These are phyloP conservation scores for Fusarium sublunatum DNA, from an alignment of 2,329 filamentous ascomycete species.

Conservation along the genomic window DNA sequence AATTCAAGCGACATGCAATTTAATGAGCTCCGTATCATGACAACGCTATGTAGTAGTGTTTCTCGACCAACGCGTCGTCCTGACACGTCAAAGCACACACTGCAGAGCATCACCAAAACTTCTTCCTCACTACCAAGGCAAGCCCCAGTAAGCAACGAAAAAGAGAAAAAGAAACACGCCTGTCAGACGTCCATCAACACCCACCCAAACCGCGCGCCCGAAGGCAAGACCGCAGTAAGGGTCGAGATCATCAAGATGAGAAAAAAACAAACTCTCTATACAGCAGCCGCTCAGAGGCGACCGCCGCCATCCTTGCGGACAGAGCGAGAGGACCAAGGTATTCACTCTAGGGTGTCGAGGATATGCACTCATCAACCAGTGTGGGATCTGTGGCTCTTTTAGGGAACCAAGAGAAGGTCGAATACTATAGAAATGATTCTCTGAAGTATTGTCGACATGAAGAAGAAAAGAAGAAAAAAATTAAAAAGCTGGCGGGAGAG, in stretches of 20 bases:
- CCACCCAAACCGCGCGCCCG: conserved; percentile 82
- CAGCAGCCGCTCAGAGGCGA: conserved; percentile 56
- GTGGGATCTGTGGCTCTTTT: conserved; percentile 93
- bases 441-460: conserved; percentile 72
- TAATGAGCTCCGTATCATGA: too few species aligned
- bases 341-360: conserved; percentile 71
- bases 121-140: conserved; percentile 65
- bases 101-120: background rate
- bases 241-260: conserved; percentile 93
- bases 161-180: conserved; percentile 64
- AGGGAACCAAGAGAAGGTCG: conserved; percentile 91
- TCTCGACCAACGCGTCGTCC: fast-evolving
- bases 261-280: conserved; percentile 80
- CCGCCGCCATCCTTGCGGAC: conserved; percentile 66
- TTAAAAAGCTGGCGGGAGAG: conserved; percentile 43
- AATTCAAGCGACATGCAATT: background rate
- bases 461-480: conserved; percentile 62
- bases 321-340: conserved; percentile 46
- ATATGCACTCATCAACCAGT: conserved; percentile 64
- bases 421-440: conserved; percentile 99
- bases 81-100: fast-evolving
- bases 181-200: conserved; percentile 92
- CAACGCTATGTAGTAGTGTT: too few species aligned
- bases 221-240: conserved; percentile 77
- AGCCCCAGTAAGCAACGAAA: conserved; percentile 67